Percentiles rank a stretch among this genome's conserved stretches.
phyloP scores from a whole-genome alignment of 2,329 filamentous ascomycete genomes.

The Sphaceloma murrayae region DNA sequence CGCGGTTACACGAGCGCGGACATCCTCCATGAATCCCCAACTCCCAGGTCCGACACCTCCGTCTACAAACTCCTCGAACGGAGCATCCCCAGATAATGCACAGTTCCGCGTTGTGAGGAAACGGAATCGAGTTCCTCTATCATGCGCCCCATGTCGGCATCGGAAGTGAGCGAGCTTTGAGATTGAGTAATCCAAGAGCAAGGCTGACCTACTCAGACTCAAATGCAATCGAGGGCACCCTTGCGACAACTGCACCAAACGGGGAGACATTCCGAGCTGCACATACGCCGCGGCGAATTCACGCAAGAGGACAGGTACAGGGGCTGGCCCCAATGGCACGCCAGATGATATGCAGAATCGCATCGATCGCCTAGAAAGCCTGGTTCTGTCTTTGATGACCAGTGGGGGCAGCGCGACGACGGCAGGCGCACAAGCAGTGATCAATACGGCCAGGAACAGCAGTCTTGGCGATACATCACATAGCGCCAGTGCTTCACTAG shows the following conservation, averaged over 20 bases:
- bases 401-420: conserved; percentile 59
- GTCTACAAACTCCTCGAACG: conserved; percentile 65
- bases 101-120: conserved; percentile 84
- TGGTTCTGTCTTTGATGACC: conserved; percentile 91
- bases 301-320: conserved; percentile 57
- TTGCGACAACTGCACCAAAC: conserved; percentile 90
- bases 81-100: conserved; percentile 67
- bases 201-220: too few species aligned
- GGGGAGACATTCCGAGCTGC: conserved; percentile 70
- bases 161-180: conserved; percentile 84
- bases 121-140: conserved; percentile 82
- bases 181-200: too few species aligned
- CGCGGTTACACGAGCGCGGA: background rate
- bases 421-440: conserved; percentile 46
- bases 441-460: conserved; percentile 36
- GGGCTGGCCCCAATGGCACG: conserved; percentile 35
- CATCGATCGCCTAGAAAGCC: conserved; percentile 85
- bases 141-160: conserved; percentile 81
- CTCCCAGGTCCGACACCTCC: conserved; percentile 54
- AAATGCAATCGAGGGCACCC: conserved; percentile 90
- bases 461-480: conserved; percentile 21
- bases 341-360: conserved; percentile 98
- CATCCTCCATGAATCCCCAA: conserved; percentile 11
- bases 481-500: conserved; percentile 28
- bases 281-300: conserved; percentile 63